Base-by-base conservation (phyloP, 495 filamentous ascomycete species). In the Penicillium atrosanguineum region DNA sequence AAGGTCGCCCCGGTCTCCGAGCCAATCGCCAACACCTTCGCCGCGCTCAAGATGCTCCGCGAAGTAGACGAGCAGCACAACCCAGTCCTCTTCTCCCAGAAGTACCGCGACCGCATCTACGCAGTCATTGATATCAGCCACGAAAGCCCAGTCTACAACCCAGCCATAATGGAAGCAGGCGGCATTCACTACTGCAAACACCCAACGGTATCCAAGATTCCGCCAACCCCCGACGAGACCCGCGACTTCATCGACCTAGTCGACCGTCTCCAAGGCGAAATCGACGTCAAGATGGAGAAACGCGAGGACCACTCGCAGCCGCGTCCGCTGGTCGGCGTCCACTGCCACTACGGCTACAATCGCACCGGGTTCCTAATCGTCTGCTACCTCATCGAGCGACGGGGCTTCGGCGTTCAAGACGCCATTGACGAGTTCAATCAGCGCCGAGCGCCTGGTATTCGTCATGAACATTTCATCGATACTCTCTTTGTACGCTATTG, bases 291-390 rank as follows among this genome's bases (percentile, higher is more conserved):
- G 56, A 62, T 66, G 52, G 67, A 69, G 47, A 71, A 69, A 52
- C 37, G 62, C 4, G 79, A 77, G 20, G 77, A 80, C 18, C 72
- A 76, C 7, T 70, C 81, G 46, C 29, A 55, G 25, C 67, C 75
- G n/a, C 77, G 76, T 6, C 76, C 71, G 6, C 68, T 73, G 11
- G 79, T 97, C 43, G 93, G 87, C 12, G 90, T 96, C 1, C 93
- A 97, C 65, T 97, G 93, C 62, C 93, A 97, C 61, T 97, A 97
- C 57, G 93, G 92, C 0, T 96, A 90, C 73, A 95, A 96, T 63
- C 82, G 91, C 31, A 95, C 91, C 0, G 91, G 93, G 1, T 96
- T 92, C 64, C 86, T 96, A 62, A 84, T 97, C 31, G 86, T 87
- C n/a, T 90, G 85, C 61, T 97, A 97, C 59, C 71, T 97, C 6